A percentile compares a stretch with the other conserved stretches of the same genome.
Conservation (phyloP, 805 yeast species). For the Saccharomycopsis amapae region DNA sequence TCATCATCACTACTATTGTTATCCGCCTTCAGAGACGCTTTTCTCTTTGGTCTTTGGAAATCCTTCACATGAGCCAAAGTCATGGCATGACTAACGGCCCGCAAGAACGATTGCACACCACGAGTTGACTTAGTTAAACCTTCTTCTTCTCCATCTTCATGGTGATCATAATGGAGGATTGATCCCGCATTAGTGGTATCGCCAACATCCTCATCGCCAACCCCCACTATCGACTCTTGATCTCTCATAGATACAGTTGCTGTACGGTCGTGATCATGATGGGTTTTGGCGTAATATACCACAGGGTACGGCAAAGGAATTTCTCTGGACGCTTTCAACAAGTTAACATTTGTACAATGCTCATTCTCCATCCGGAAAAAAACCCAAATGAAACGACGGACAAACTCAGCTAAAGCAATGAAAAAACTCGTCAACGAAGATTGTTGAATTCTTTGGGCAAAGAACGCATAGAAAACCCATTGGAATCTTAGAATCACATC, state of each 20-base stretch:
- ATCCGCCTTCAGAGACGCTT: conserved; percentile 22
- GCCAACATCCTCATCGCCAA: neutral
- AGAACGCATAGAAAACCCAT: conserved; percentile 87
- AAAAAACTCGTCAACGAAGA: conserved; percentile 80
- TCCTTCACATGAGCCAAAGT: conserved; percentile 79
- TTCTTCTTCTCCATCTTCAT: neutral
- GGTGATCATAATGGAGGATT: neutral
- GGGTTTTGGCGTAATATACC: no score
- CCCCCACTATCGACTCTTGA: neutral
- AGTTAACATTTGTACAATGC: conserved; percentile 81
- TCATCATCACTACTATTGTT: conserved; percentile 16
- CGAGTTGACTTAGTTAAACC: no score
- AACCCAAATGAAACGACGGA: conserved; percentile 85
- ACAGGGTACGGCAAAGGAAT: conserved; percentile 74
- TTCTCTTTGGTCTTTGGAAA: conserved; percentile 55
- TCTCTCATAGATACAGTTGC: neutral
- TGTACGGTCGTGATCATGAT: conserved; percentile 23
- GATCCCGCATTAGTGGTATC: neutral
- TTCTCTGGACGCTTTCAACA: conserved; percentile 84
- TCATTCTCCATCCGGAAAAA: conserved; percentile 93
- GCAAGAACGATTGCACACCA: conserved; percentile 31
- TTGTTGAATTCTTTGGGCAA: conserved; percentile 71
- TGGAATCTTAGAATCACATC: conserved; percentile 77
- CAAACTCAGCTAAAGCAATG: conserved; percentile 73
- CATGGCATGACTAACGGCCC: conserved; percentile 45